Evolutionary conservation across 352 stramenopile species (phyloP).

Genomic region (Pythium phragmiticola): DNA sequence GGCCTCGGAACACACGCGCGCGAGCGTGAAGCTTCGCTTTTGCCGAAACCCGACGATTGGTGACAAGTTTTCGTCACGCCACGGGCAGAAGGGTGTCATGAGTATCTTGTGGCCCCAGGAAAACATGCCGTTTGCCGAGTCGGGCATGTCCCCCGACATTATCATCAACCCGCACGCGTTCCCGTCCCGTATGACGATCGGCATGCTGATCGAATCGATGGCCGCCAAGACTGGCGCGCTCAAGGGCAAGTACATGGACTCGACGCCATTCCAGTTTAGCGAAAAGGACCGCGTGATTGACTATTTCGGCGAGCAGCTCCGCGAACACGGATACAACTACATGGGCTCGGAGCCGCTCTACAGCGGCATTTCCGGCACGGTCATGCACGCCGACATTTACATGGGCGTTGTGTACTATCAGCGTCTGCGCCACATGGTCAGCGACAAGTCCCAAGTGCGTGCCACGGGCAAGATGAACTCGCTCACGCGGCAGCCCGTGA

Average conservation of each 20-base stretch:
- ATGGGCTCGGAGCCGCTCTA: conserved; percentile 99
- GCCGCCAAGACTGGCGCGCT: conserved; percentile 98
- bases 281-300: conserved; percentile 98
- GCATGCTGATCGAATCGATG: conserved; percentile 98
- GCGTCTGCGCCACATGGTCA: conserved; percentile 99
- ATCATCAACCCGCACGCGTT: conserved; percentile 99
- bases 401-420: conserved; percentile 99
- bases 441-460: conserved; percentile 99
- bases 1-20: conserved; percentile 82
- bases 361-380: conserved; percentile 96
- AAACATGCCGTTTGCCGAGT: conserved; percentile 99
- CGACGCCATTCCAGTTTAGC: conserved; percentile 99
- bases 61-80: conserved; percentile 99
- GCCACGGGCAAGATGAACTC: conserved; percentile 97
- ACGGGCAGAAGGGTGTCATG: conserved; percentile 99
- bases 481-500: conserved; percentile 99
- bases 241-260: conserved; percentile 97
- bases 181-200: conserved; percentile 98
- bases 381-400: conserved; percentile 99
- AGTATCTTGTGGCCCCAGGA: conserved; percentile 98
- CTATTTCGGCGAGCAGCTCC: conserved; percentile 99
- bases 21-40: conserved; percentile 97
- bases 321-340: conserved; percentile 96
- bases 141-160: conserved; percentile 97
- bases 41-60: conserved; percentile 99